Percentiles rank a stretch among this genome's conserved stretches.
Evolutionary conservation across 192 early-diverging fungal genomes (phyloP).

Genomic region (Coemansia sp.): DNA sequence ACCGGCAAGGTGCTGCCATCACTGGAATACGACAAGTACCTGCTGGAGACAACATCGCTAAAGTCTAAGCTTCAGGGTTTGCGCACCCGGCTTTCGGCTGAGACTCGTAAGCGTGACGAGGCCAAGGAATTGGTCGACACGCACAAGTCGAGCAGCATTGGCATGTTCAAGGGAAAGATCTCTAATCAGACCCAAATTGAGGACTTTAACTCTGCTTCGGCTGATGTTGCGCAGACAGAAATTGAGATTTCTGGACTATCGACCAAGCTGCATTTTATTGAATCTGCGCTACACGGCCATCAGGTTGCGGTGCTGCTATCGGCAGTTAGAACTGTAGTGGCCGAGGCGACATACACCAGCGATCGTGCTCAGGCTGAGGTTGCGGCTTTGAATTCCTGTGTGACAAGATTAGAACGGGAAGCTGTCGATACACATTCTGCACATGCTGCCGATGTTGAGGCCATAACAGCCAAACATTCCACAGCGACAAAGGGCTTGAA

Average conservation of each 20-base stretch:
- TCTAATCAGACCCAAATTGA: slow-evolving; percentile 23
- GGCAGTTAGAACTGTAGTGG: slow-evolving; percentile 26
- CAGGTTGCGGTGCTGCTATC: slow-evolving; percentile 39
- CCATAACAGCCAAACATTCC: not conserved
- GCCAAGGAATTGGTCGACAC: slow-evolving; percentile 30
- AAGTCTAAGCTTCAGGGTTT: slow-evolving; percentile 25
- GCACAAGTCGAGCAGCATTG: slow-evolving; percentile 13
- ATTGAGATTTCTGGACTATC: slow-evolving; percentile 25
- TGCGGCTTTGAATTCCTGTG: slow-evolving; percentile 1
- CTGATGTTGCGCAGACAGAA: slow-evolving; percentile 34
- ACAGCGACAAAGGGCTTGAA: slow-evolving; percentile 13
- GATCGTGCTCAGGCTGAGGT: not conserved
- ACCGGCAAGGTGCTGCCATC: slow-evolving; percentile 20
- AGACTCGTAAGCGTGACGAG: slow-evolving; percentile 31
- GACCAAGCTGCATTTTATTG: slow-evolving; percentile 28
- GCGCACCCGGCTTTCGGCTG: slow-evolving; percentile 27
- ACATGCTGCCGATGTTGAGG: slow-evolving; percentile 2
- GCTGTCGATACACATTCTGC: not conserved
- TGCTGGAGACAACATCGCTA: slow-evolving; percentile 25
- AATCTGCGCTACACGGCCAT: slow-evolving; percentile 37
- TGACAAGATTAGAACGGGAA: slow-evolving; percentile 16
- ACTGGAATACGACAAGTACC: slow-evolving; percentile 32
- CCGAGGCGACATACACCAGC: slow-evolving; percentile 21
- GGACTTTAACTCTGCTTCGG: slow-evolving; percentile 25
- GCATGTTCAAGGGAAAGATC: slow-evolving; percentile 42